Evolutionary conservation across 1,284 basidiomycete genomes (phyloP), one percentile per base, ranked within the genome.

Genomic region (Vanrija pseudolonga): DNA sequence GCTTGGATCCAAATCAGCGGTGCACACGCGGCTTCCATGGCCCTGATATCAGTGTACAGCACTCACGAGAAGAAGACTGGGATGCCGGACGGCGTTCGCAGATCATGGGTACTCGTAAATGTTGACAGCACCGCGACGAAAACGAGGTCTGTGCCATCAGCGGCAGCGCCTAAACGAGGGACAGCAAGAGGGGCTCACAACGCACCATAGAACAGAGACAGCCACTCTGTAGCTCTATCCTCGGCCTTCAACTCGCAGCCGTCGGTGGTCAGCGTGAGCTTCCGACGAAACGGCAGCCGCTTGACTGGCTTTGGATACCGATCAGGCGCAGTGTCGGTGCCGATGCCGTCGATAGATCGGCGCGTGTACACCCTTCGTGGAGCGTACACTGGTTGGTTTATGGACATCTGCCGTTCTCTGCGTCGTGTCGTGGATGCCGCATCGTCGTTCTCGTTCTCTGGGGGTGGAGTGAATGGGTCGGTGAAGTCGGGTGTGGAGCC

Each of bases 111-210:
- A 18, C 47, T 57, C 1, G 61, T 60, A 47, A 69, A 69, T 14
- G 65, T 57, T 0, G 58, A 56, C 24, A 71, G 52, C n/a, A 69
- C 64, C 15, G 68, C 64, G 26, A 67, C 66, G 20, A 71, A 64
- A 0, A 62, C 64, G 14, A 71, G 54, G 47, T 69, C 68, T 70
- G 32, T 17, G 11, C 4, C 6, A n/a, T 44, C n/a, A 50, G 43
- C 11, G 4, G 4, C 8, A 26, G 17, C 17, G 18, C 50, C n/a
- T 19, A 41, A 65, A 64, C 64, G 41, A 66, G 68, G 37, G 68
- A 64, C 26, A 70, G 46, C 2, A 18, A 26, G 11, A 24, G 19
- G 11, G 7, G 6, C 3, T 26, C 12, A 14, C 32, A 15, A 61
- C 60, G 32, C 37, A 66, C 66, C 66, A 44, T 68, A 68, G 26